Evolutionary conservation across 495 filamentous ascomycete species (phyloP).

Genomic region (Aspergillus cavernicola): DNA sequence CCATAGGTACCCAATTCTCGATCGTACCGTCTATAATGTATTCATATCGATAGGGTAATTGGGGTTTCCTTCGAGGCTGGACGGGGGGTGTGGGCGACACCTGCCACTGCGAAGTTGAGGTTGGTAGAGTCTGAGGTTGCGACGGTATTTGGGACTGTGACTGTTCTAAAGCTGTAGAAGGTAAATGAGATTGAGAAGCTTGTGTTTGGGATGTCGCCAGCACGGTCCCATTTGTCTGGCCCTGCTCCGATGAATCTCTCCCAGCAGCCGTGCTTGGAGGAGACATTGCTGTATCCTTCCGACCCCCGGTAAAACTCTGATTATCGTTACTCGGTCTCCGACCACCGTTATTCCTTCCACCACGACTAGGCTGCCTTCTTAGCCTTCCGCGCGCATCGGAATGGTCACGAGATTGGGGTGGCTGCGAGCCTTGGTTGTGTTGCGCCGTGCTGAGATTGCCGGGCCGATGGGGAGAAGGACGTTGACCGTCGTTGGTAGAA

Average conservation of each 20-base stretch:
- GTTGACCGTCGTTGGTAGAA: constrained; percentile 45
- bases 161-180: constrained; percentile 18
- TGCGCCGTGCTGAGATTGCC: constrained; percentile 57
- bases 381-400: constrained; percentile 43
- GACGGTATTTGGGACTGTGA: constrained; percentile 3
- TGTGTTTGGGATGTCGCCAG: constrained; percentile 14
- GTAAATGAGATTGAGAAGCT: constrained; percentile 26
- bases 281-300: constrained; percentile 38
- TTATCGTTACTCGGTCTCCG: constrained; percentile 27
- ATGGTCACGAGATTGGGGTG: constrained; percentile 36
- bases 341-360: constrained; percentile 35
- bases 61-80: constrained; percentile 20
- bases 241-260: constrained; percentile 23
- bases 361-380: constrained; percentile 42
- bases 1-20: constrained; percentile 47
- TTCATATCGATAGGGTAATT: constrained; percentile 52
- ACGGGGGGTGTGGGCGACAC: constrained; percentile 17
- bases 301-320: constrained; percentile 31
- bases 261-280: constrained; percentile 31
- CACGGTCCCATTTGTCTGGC: constrained; percentile 24
- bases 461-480: constrained; percentile 64
- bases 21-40: constrained; percentile 49
- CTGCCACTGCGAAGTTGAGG: constrained; percentile 16
- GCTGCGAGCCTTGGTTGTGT: constrained; percentile 40
- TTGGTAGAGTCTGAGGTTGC: constrained; percentile 17